Evolutionary conservation across 257 asterid genomes (phyloP).

Genomic region (Dorcoceras hygrometricum): DNA sequence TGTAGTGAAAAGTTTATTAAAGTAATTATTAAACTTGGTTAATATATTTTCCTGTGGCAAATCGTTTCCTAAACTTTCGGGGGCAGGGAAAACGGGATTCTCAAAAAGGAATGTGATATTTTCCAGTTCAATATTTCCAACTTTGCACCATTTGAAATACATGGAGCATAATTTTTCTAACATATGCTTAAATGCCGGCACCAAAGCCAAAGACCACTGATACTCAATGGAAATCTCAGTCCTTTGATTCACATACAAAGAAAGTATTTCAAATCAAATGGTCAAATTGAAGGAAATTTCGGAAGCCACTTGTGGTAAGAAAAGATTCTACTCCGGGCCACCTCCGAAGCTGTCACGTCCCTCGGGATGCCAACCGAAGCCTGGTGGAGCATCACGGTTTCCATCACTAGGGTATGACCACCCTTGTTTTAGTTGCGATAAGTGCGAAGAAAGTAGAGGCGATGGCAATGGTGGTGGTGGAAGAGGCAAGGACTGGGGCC

Average conservation of each 20-base stretch:
- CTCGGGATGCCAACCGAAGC: constrained; percentile 66
- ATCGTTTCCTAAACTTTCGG: background rate
- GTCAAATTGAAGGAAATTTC: background rate
- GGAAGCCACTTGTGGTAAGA: background rate
- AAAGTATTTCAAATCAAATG: background rate
- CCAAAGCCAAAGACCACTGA: background rate
- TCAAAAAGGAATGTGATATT: background rate
- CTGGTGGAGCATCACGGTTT: constrained; percentile 63
- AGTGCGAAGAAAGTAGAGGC: constrained; percentile 44
- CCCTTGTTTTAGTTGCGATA: constrained; percentile 50
- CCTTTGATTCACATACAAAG: background rate
- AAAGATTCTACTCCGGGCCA: constrained; percentile 41
- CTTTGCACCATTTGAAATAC: background rate
- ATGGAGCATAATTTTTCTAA: background rate
- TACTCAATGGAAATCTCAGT: background rate
- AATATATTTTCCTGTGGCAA: background rate
- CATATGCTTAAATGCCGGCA: background rate
- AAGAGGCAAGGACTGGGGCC: constrained; percentile 45
- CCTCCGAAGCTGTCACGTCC: constrained; percentile 50
- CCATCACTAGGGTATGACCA: constrained; percentile 55
- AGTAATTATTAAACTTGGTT: background rate
- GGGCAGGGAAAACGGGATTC: background rate
- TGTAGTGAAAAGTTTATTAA: too few relatives aligned
- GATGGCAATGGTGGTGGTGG: constrained; percentile 67
- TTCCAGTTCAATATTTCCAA: too few relatives aligned